Conservation (phyloP, 768 basidiomycete genomes). For the Boletales sp. region DNA sequence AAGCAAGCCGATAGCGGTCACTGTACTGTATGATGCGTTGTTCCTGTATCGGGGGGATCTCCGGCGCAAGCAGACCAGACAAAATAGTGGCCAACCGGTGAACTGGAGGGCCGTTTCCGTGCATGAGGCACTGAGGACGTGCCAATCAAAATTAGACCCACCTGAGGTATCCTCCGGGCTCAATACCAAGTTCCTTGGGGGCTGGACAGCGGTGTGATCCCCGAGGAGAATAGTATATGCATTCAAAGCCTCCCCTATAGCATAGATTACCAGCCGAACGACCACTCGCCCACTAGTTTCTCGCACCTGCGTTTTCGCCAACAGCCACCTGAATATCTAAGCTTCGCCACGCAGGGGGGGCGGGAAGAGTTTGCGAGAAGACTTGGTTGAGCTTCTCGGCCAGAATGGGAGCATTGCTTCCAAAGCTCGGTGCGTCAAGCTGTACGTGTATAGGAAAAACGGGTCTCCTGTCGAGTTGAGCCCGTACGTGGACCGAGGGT, state of each 20-base stretch:
- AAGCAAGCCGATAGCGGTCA: constrained; percentile 80
- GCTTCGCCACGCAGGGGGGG: constrained; percentile 40
- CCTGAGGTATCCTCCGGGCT: constrained; percentile 25
- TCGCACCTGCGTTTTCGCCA: constrained; percentile 34
- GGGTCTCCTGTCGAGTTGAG: constrained; percentile 45
- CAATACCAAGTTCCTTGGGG: constrained; percentile 19
- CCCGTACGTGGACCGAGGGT: constrained; percentile 56
- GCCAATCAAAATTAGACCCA: constrained; percentile 13
- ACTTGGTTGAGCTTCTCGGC: constrained; percentile 29
- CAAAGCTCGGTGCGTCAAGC: constrained; percentile 32
- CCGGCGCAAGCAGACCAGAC: constrained; percentile 38
- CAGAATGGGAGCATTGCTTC: constrained; percentile 1
- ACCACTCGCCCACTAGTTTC: background rate
- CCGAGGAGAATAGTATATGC: constrained; percentile 25
- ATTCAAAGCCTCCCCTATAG: constrained; percentile 15
- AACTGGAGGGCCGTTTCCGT: constrained; percentile 23
- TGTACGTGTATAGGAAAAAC: constrained; percentile 41
- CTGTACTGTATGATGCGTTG: constrained; percentile 71
- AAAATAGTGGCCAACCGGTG: constrained; percentile 38
- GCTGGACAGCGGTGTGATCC: constrained; percentile 19
- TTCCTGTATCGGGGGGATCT: constrained; percentile 46
- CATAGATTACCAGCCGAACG: constrained; percentile 5
- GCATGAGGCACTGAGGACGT: constrained; percentile 9
- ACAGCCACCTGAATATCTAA: constrained; percentile 35
- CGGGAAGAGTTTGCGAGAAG: constrained; percentile 12